Percentiles rank a stretch among this genome's conserved stretches.
Conservation (phyloP, 495 filamentous ascomycete genomes). For the Neurospora tetrasperma region DNA sequence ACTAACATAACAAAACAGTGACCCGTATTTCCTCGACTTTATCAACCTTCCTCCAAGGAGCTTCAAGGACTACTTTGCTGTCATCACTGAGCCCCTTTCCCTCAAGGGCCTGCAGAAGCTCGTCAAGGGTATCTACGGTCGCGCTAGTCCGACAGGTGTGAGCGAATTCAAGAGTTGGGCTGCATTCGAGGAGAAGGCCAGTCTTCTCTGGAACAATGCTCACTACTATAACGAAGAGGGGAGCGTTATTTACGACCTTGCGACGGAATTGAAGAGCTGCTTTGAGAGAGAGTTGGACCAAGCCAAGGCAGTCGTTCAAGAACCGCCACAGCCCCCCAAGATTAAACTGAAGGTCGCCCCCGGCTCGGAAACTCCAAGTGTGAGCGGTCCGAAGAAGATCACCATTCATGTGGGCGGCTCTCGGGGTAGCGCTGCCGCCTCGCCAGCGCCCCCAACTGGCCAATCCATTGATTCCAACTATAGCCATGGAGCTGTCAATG, state of each 20-base stretch:
- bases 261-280: slow-evolving; percentile 59
- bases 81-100: slow-evolving; percentile 65
- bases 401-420: slow-evolving; percentile 44
- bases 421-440: slow-evolving; percentile 39
- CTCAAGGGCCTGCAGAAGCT: slow-evolving; percentile 60
- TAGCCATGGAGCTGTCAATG: slow-evolving; percentile 20
- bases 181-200: slow-evolving; percentile 66
- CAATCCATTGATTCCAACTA: slow-evolving; percentile 25
- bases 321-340: slow-evolving; percentile 54
- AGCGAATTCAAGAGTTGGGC: slow-evolving; percentile 71
- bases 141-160: slow-evolving; percentile 50
- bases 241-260: slow-evolving; percentile 63
- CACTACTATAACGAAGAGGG: slow-evolving; percentile 81
- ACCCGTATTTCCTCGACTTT: slow-evolving; percentile 51
- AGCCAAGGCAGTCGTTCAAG: slow-evolving; percentile 53
- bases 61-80: slow-evolving; percentile 64
- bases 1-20: slow-evolving; percentile 33
- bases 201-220: slow-evolving; percentile 76
- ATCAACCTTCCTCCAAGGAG: slow-evolving; percentile 52
- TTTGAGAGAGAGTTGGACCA: slow-evolving; percentile 56
- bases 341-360: slow-evolving; percentile 62
- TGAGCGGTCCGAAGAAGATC: slow-evolving; percentile 36
- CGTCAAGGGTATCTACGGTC: slow-evolving; percentile 56
- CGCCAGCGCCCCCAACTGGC: slow-evolving; percentile 43
- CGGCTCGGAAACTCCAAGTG: slow-evolving; percentile 23